Conservation (phyloP, 345 rosid species). For the Schrenkiella parvula region DNA sequence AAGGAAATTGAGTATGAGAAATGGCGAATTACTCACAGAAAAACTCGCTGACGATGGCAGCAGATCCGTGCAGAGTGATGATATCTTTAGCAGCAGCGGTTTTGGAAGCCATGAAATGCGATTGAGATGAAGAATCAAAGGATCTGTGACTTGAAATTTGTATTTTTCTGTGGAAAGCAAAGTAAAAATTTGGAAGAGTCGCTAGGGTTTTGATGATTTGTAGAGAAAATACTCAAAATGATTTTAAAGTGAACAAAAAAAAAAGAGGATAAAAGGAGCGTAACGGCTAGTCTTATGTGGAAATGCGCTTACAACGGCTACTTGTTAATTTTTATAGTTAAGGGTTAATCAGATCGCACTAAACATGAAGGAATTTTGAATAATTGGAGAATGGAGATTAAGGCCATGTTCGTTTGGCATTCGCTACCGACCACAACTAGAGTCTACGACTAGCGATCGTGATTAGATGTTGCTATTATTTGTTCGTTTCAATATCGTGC, state of each 20-base stretch:
- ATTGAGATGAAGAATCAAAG: neutral
- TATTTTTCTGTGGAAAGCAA: neutral
- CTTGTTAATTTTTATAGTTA: neutral
- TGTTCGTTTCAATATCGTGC: too few relatives aligned
- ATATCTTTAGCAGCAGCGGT: constrained; percentile 83
- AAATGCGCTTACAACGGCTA: constrained; percentile 31
- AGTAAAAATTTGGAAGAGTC: neutral
- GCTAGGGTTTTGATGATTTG: constrained; percentile 7
- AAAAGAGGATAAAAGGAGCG: neutral
- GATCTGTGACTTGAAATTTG: neutral
- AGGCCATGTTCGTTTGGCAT: too few relatives aligned
- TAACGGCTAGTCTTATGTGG: constrained; percentile 30
- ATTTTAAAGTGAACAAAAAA: neutral
- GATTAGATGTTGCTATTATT: too few relatives aligned
- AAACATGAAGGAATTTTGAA: neutral
- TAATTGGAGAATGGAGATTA: too few relatives aligned
- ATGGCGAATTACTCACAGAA: constrained; percentile 47
- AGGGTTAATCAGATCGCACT: neutral
- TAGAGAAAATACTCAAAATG: too few relatives aligned
- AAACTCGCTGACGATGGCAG: constrained; percentile 95
- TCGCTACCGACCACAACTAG: too few relatives aligned
- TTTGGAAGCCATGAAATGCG: constrained; percentile 53
- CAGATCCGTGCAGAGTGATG: constrained; percentile 95
- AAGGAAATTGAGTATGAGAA: neutral
- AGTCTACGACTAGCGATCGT: too few relatives aligned